Evolutionary conservation across 1,139 yeast genomes (phyloP), one percentile per base, ranked within the genome.

Genomic region (Blastobotrys niveus): DNA sequence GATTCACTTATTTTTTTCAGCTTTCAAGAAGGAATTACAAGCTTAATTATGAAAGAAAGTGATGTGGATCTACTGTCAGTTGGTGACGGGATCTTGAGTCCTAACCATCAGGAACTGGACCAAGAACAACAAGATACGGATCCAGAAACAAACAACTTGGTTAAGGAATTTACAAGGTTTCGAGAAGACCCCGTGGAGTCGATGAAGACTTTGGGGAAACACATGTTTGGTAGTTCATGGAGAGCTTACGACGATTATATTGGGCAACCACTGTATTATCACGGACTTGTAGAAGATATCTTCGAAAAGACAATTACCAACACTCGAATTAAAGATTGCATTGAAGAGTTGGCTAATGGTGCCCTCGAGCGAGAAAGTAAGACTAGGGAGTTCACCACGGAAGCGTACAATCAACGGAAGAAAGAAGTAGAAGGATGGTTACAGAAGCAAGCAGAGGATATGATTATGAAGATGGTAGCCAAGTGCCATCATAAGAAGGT

Each of bases 181-280:
- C 57, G 71, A 17, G 64, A 65, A 36, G 54, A 60, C 43, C 71
- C 71, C 10, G 39, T 61, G 19, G 55, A 57, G 39, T 63, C 63
- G 42, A 38, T 66, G 34, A 53, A 52, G 39, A 61, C 60, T 10
- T 45, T 65, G 25, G 58, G 57, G 22, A 56, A 55, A 33, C 64
- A 61, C 41, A 54, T 64, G 38, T 45, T 54, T n/a, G 70, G 71
- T 27, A 52, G 63, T 5, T 55, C 60, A 14, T 67, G 69, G 64
- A 56, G 72, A 20, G 62, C 66, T 15, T 68, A 66, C 52, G 63
- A 66, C 40, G 54, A 61, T 38, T 66, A 65, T 48, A 55, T 63
- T 25, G 73, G 73, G 27, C 63, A 63, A 43, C 59, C 53, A 21
- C 52, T 68, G 24, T 68, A 53, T 52, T 62, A 61, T 43, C 60